Percentiles rank a stretch among this genome's conserved stretches.
These are phyloP conservation scores for Neurospora sublineolata DNA, from an alignment of 495 filamentous ascomycete genomes.

Conservation along the genomic window DNA sequence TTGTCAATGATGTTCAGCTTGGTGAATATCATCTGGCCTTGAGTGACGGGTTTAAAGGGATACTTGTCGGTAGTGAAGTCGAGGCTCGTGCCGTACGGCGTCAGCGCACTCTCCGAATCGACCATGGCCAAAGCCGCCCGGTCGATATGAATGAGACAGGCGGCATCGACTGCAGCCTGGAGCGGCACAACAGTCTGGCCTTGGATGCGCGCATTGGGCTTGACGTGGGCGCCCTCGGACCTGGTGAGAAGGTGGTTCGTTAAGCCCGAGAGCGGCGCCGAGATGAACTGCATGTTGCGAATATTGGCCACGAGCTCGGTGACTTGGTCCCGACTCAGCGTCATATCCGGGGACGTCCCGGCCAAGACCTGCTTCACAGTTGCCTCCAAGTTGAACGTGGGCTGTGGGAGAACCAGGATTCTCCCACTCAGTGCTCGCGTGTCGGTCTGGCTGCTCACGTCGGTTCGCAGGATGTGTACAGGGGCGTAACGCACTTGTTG, in stretches of 20 bases:
- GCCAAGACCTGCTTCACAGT: slow-evolving; percentile 25
- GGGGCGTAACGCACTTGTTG: not conserved
- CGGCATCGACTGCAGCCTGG: slow-evolving; percentile 4
- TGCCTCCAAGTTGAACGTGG: slow-evolving; percentile 24
- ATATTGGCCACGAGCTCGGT: slow-evolving; percentile 7
- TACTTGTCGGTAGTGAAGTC: not conserved
- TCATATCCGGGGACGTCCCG: slow-evolving; percentile 8
- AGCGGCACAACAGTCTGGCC: slow-evolving; percentile 7
- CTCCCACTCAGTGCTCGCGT: slow-evolving; percentile 25
- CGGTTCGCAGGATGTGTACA: not conserved
- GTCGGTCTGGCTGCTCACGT: slow-evolving; percentile 15
- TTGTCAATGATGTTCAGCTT: slow-evolving; percentile 39
- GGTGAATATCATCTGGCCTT: slow-evolving; percentile 37
- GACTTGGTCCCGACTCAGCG: too few species aligned
- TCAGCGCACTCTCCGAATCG: slow-evolving; percentile 2
- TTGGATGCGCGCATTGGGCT: slow-evolving; percentile 17
- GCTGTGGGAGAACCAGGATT: slow-evolving; percentile 34
- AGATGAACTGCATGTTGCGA: slow-evolving; percentile 23
- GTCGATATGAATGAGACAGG: slow-evolving; percentile 10
- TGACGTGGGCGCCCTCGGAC: slow-evolving; percentile 33
- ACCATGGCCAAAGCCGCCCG: slow-evolving; percentile 10
- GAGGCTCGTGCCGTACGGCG: slow-evolving; percentile 19
- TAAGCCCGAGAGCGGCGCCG: slow-evolving; percentile 31
- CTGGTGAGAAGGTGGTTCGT: slow-evolving; percentile 31
- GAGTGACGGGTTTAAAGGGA: slow-evolving; percentile 35